Base-by-base conservation (phyloP, 2,329 filamentous ascomycete genomes). In the Lecanosticta acicola region DNA sequence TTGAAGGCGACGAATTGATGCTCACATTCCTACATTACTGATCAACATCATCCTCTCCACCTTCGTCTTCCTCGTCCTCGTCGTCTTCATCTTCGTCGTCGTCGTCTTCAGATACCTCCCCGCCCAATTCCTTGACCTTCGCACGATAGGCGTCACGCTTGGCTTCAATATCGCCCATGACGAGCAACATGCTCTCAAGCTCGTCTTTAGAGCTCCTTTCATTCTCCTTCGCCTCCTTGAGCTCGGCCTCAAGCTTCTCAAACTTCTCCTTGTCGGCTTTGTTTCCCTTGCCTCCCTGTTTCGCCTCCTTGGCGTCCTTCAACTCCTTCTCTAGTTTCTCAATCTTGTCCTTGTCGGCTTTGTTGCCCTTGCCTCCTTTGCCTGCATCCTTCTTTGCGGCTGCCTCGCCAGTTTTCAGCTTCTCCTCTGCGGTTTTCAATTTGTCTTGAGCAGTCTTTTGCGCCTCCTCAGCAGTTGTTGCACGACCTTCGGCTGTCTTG, bases 121-220 rank as follows among this genome's bases (percentile, higher is more conserved):
- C 61, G 14, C 61, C 62, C 34, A 59, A 34, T 38, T 52, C 49
- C 44, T 59, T 61, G 19, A 61, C 48, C 52, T 56, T 59, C 18
- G 45, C 52, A 45, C 49, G 59, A 34, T 60, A 63, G 46, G 54
- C 57, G 35, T 60, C 59, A 36, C 56, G 42, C 51, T 73, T 73
- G 43, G 71, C 67, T 57, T 75, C 69, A 26, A 76, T 62, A 49
- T 75, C 71, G 3, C 69, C 67, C 24, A 73, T 66, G 3, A 73
- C 62, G 39, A 75, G 70, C 43, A 78, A 41, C 62, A 50, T 56
- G 32, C 46, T 56, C 33, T 58, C 55, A 21, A 58, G 36, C 37
- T 57, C 54, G 18, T 59, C 55, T 41, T 55, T 55, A 4, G 50
- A 48, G n/a, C 21, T 34, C 34, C 41, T 49, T 34, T 55, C 47